A percentile compares a stretch with the other conserved stretches of the same genome.
Evolutionary conservation across 768 basidiomycete genomes (phyloP).

Genomic region (Naganishia vaughanmartiniae): DNA sequence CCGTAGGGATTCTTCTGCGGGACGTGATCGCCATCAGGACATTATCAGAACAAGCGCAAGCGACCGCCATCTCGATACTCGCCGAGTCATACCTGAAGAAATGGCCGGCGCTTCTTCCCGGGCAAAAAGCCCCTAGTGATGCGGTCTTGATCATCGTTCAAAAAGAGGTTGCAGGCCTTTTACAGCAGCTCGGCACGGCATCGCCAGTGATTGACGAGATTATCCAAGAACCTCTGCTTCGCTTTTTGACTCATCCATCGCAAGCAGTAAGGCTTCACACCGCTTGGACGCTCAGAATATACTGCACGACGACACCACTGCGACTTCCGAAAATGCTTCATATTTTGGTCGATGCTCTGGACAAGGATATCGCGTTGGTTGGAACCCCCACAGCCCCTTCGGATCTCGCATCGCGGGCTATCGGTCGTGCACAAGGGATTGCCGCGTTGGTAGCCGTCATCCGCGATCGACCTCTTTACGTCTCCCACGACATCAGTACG

Average conservation of each 20-base stretch:
- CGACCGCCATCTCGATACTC: constrained; percentile 81
- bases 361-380: constrained; percentile 73
- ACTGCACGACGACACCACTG: constrained; percentile 84
- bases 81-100: constrained; percentile 76
- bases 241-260: constrained; percentile 79
- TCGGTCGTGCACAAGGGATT: constrained; percentile 87
- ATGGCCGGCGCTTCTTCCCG: constrained; percentile 91
- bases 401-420: constrained; percentile 67
- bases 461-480: constrained; percentile 82
- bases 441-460: constrained; percentile 82
- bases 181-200: constrained; percentile 87
- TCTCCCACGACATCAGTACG: constrained; percentile 84
- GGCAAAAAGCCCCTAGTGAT: constrained; percentile 67
- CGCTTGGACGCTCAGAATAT: constrained; percentile 81
- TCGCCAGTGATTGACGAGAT: constrained; percentile 87
- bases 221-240: constrained; percentile 76
- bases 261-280: constrained; percentile 82
- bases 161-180: constrained; percentile 76
- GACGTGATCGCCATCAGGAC: constrained; percentile 85
- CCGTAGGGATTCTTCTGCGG: constrained; percentile 73
- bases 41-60: constrained; percentile 90
- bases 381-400: constrained; percentile 68
- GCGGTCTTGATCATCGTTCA: constrained; percentile 70
- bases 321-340: constrained; percentile 76
- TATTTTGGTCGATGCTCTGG: constrained; percentile 72